A percentile compares a stretch with the other conserved stretches of the same genome.
Evolutionary conservation across 1,139 yeast genomes (phyloP).

Genomic region (Lipomyces yarrowii): DNA sequence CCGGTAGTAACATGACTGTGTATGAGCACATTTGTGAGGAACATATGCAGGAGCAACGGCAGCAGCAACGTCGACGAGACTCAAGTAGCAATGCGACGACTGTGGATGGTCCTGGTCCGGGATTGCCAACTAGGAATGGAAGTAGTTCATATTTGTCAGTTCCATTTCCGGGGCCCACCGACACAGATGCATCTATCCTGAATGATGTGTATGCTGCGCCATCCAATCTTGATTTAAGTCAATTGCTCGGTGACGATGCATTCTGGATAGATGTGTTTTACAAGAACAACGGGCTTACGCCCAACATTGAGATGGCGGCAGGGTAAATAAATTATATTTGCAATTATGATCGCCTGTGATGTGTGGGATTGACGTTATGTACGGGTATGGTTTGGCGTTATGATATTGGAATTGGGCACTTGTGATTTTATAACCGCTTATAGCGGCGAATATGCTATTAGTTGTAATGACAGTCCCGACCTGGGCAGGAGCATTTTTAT

Average conservation of each 20-base stretch:
- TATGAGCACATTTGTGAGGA: neutral
- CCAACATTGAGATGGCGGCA: neutral
- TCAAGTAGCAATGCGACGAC: neutral
- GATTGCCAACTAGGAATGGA: neutral
- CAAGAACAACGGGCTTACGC: neutral
- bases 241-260: constrained; percentile 9
- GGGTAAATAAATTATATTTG: neutral
- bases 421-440: neutral
- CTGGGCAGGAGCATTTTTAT: neutral
- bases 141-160: neutral
- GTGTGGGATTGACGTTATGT: neutral
- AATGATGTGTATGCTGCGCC: constrained; percentile 2
- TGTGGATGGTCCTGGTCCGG: neutral
- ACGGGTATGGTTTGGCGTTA: neutral
- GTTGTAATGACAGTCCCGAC: neutral
- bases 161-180: neutral
- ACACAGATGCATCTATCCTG: neutral
- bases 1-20: neutral
- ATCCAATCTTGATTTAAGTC: constrained; percentile 4
- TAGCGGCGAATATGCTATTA: neutral
- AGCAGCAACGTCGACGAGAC: neutral
- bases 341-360: neutral
- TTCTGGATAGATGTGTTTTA: constrained; percentile 12
- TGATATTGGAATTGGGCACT: neutral
- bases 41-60: neutral